Evolutionary conservation across 805 yeast species (phyloP), one percentile per base, ranked within the genome.

Genomic region (Saccharomycopsis oosterbeekiorum): DNA sequence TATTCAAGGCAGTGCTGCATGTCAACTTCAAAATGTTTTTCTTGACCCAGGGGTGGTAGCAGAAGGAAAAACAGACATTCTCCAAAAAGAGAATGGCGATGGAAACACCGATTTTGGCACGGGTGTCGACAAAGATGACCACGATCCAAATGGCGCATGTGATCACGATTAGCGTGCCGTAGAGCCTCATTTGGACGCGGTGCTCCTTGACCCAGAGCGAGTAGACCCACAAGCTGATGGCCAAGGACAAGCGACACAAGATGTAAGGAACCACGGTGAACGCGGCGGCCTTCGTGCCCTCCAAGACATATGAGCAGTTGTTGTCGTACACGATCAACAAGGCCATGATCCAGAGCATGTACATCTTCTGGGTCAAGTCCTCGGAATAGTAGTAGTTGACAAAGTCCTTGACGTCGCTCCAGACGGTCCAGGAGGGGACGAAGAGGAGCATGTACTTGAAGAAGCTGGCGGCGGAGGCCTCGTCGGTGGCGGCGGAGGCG

Each of bases 361-460:
- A 80, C 0, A 73, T 9, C 60, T 78, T 77, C 67, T 85, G 89
- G 3, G 80, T 67, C 57, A 84, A 69, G 69, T 85, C 88, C 66
- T 83, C 85, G 62, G 74, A 81, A 68, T 79, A 84, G 70, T 82
- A 84, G 67, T 82, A 83, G 70, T 84, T 83, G 77, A 83, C 81
- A 66, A 84, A 77, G 62, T 83, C 87, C 67, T 82, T 81, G 62
- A 84, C 73, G 66, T 84, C 88, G n/a, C 77, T 70, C 88, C 89
- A 84, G 24, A 84, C 80, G 21, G 77, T 78, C 81, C 83, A 85
- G n/a, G 83, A 78, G 0, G 86, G 87, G 19, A 80, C 58, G 60
- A 83, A 84, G 1, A 82, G 68, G 51, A 84, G 66, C 5, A 81
- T 59, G 67, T 83, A 84, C 64, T 75, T 75, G 43, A 78, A 70